Evolutionary conservation across 2,329 filamentous ascomycete genomes (phyloP).

Genomic region (Botrytis byssoidea): DNA sequence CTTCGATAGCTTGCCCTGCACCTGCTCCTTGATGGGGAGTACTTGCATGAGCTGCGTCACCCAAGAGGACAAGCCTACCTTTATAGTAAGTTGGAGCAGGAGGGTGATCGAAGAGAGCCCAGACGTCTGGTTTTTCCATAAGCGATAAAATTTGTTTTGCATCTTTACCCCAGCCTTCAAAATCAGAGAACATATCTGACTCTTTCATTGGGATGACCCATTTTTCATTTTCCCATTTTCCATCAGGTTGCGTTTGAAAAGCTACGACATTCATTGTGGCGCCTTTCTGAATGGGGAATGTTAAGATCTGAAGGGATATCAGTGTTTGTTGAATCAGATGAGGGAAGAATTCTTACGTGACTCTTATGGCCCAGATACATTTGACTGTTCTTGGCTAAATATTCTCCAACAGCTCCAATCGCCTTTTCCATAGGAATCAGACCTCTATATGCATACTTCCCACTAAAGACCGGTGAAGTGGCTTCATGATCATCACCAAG

Average conservation of each 20-base stretch:
- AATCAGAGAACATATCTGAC: slow-evolving; percentile 42
- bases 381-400: slow-evolving; percentile 48
- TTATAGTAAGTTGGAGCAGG: slow-evolving; percentile 45
- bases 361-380: slow-evolving; percentile 56
- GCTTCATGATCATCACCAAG: slow-evolving; percentile 48
- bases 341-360: slow-evolving; percentile 58
- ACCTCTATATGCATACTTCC: slow-evolving; percentile 59
- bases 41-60: slow-evolving; percentile 56
- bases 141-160: slow-evolving; percentile 40
- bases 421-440: slow-evolving; percentile 58
- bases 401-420: slow-evolving; percentile 45
- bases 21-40: slow-evolving; percentile 56
- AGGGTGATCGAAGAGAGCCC: slow-evolving; percentile 56
- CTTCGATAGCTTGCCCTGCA: slow-evolving; percentile 56
- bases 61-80: slow-evolving; percentile 48
- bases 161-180: slow-evolving; percentile 41
- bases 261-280: slow-evolving; percentile 54
- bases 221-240: slow-evolving; percentile 40
- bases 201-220: slow-evolving; percentile 45
- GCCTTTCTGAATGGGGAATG: slow-evolving; percentile 47
- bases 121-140: slow-evolving; percentile 45
- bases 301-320: slow-evolving; percentile 6
- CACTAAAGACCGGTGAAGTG: slow-evolving; percentile 49
- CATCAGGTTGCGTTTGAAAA: slow-evolving; percentile 35
- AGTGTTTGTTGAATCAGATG: slow-evolving; percentile 40